Evolutionary conservation across 2,329 filamentous ascomycete genomes (phyloP), one percentile per base, ranked within the genome.

Genomic region (Rhinocladiella mackenziei): DNA sequence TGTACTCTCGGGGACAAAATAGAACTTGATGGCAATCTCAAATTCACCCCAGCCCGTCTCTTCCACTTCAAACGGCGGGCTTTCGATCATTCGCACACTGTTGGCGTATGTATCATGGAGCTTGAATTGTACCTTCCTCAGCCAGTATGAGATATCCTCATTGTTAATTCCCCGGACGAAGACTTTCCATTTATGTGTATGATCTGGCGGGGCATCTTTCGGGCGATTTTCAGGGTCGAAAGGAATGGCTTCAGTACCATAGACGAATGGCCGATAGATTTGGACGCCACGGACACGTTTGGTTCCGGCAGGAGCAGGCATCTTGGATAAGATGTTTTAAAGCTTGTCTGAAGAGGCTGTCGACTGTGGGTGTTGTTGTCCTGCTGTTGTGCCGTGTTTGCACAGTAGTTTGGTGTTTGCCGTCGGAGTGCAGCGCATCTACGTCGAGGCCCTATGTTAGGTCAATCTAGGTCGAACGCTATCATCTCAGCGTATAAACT

Each of bases 1-100:
- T 58, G 80, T 82, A 26, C 83, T 85, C 62, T 94, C 86, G 43
- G 85, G 81, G 43, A 86, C 81, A 67, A 96, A 98, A 71, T 94
- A 94, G 32, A 98, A 76, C 62, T 95, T 89, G 62, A 98, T 84
- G 52, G 89, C 86, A 60, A 98, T 94, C 64, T 92, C 88, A 70
- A 98, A 98, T 69, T 96, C 92, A 60, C 92, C 92, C 86, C 94
- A 98, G 36, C 92, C 92, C 0, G 92, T 97, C 67, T 97, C 92
- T 51, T 80, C 79, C 50, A 97, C 84, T 60, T 87, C 74, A 60
- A 96, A 98, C 8, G 73, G 89, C 60, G 86, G 78, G 49, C 80
- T 78, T 60, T 95, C 89, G 60, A 92, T 74, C 63, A 84, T 94
- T 57, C 92, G 84, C 15, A 92, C 77, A 45, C 86, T 86, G 65